A percentile compares a stretch with the other conserved stretches of the same genome.
These are phyloP conservation scores for Neopestalotiopsis sp. DNA, from an alignment of 2,329 filamentous ascomycete genomes.

Conservation along the genomic window DNA sequence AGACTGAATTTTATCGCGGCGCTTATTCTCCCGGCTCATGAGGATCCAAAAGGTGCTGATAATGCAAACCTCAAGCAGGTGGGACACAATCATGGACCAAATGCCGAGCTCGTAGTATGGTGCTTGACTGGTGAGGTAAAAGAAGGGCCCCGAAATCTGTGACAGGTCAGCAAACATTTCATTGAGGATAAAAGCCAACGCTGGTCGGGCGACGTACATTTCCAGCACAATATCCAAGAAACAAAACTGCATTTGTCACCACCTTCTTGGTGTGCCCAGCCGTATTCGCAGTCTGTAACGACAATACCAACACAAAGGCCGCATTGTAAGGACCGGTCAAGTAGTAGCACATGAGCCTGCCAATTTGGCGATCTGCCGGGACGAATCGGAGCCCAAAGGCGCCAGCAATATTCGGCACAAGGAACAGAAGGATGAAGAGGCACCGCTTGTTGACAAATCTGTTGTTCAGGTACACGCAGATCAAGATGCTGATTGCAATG, in stretches of 20 bases:
- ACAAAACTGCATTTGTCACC: slow-evolving; percentile 61
- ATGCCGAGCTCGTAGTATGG: slow-evolving; percentile 57
- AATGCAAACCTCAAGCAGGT: slow-evolving; percentile 55
- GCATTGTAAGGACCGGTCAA: slow-evolving; percentile 61
- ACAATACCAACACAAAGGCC: slow-evolving; percentile 54
- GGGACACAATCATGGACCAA: slow-evolving; percentile 62
- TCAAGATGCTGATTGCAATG: slow-evolving; percentile 28
- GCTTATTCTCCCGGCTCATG: slow-evolving; percentile 54
- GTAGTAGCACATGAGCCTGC: slow-evolving; percentile 59
- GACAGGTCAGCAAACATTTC: not conserved
- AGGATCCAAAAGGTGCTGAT: slow-evolving; percentile 51
- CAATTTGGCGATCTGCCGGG: slow-evolving; percentile 46
- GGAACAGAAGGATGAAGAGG: slow-evolving; percentile 51
- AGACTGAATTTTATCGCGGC: slow-evolving; percentile 51
- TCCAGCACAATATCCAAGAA: slow-evolving; percentile 58
- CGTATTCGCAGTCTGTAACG: slow-evolving; percentile 46
- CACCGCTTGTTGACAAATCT: slow-evolving; percentile 30
- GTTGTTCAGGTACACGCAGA: slow-evolving; percentile 29
- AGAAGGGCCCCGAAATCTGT: slow-evolving; percentile 57
- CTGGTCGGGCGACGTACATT: slow-evolving; percentile 38
- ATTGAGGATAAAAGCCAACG: not conserved
- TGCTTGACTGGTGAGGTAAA: slow-evolving; percentile 55
- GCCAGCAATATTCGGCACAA: slow-evolving; percentile 57
- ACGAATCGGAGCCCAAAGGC: slow-evolving; percentile 59
- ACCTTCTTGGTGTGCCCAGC: slow-evolving; percentile 64